Evolutionary conservation across 352 stramenopile genomes (phyloP).

Genomic region (Ophiocytium majus): DNA sequence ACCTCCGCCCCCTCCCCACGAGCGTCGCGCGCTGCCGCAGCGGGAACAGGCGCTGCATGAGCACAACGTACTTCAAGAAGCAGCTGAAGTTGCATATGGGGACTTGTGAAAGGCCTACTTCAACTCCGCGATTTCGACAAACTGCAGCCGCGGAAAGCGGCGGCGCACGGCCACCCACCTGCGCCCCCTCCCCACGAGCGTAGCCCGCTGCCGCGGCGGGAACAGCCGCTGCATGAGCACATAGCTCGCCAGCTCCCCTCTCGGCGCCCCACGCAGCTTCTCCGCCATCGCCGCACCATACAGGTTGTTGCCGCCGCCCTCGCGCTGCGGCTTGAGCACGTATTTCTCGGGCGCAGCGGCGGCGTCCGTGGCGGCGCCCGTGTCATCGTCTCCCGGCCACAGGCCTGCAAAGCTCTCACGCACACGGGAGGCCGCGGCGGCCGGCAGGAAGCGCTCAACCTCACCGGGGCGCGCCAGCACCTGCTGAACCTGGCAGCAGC

Average conservation of each 20-base stretch:
- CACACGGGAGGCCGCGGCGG: conserved; percentile 64
- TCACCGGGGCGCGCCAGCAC: conserved; percentile 64
- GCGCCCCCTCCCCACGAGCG: conserved; percentile 38
- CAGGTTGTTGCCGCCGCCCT: conserved; percentile 90
- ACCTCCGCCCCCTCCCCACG: conserved; percentile 33
- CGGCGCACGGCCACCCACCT: conserved; percentile 41
- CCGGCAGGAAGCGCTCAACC: conserved; percentile 74
- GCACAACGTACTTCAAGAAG: too few relatives aligned
- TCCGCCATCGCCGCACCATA: conserved; percentile 81
- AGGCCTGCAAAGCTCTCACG: conserved; percentile 78
- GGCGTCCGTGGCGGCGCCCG: conserved; percentile 57
- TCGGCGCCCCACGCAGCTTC: conserved; percentile 69
- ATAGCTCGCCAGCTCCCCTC: conserved; percentile 69
- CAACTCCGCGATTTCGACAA: too few relatives aligned
- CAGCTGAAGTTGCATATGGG: too few relatives aligned
- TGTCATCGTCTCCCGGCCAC: conserved; percentile 59
- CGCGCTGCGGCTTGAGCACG: conserved; percentile 89
- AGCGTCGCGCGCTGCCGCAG: conserved; percentile 33
- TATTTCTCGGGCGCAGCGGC: conserved; percentile 65
- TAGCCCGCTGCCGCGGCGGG: conserved; percentile 56
- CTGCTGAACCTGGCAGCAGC: conserved; percentile 68
- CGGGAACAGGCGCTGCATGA: conserved; percentile 89
- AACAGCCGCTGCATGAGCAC: conserved; percentile 92
- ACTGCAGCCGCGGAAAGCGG: too few relatives aligned
- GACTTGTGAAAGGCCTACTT: too few relatives aligned